These are phyloP conservation scores for Nicotiana tabacum DNA, from an alignment of 257 asterid genomes.

Conservation along the genomic window DNA sequence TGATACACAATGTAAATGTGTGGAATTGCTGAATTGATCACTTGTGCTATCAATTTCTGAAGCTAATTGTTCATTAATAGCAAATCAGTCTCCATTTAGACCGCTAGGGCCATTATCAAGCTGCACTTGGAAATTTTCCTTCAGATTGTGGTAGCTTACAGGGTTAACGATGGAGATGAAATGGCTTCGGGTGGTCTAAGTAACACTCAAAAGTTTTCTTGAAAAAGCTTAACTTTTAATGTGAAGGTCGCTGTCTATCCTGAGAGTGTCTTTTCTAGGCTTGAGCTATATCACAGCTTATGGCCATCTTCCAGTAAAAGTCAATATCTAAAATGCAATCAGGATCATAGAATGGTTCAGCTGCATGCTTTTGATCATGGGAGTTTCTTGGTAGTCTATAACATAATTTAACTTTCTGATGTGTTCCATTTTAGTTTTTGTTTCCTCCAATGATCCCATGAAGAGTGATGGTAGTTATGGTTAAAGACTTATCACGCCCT, in stretches of 20 bases:
- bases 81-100: background rate
- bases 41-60: background rate
- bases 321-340: background rate
- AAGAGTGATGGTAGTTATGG: background rate
- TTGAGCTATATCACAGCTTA: background rate
- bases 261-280: background rate
- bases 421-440: background rate
- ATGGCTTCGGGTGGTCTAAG: background rate
- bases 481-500: background rate
- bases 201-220: background rate
- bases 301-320: background rate
- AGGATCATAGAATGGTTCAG: background rate
- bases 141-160: background rate
- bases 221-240: too few relatives aligned
- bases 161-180: background rate
- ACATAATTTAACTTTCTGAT: background rate
- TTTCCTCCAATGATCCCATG: background rate
- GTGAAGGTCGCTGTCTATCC: too few relatives aligned
- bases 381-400: background rate
- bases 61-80: background rate
- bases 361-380: conserved; percentile 6
- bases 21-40: background rate
- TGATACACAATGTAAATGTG: background rate
- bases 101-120: background rate
- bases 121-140: background rate